These are phyloP conservation scores for Omphalotus guepiniiformis DNA, from an alignment of 768 basidiomycete genomes.

Conservation along the genomic window DNA sequence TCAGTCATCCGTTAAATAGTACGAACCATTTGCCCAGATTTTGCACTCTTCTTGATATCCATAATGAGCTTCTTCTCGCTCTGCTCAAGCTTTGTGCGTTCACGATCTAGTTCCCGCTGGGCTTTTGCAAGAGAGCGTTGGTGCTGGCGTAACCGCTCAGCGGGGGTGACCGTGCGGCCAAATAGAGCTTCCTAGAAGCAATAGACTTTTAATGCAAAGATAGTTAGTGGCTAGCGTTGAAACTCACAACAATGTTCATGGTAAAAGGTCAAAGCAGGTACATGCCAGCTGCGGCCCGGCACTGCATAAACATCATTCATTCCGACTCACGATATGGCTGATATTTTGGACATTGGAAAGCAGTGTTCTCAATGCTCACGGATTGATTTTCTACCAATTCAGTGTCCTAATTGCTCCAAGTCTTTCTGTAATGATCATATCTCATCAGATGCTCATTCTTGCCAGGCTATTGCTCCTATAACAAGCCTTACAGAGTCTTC, in stretches of 20 bases:
- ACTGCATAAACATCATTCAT: neutral
- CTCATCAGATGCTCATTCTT: constrained; percentile 55
- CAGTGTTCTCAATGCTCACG: constrained; percentile 65
- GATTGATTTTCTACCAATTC: constrained; percentile 76
- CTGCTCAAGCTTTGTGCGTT: constrained; percentile 89
- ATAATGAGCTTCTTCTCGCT: constrained; percentile 94
- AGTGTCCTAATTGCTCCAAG: constrained; percentile 49
- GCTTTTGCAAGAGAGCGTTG: constrained; percentile 95
- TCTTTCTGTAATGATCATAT: constrained; percentile 66
- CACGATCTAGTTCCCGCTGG: constrained; percentile 96
- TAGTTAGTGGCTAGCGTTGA: constrained; percentile 8
- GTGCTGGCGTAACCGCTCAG: constrained; percentile 94
- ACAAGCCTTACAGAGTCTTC: neutral
- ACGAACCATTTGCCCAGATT: constrained; percentile 88
- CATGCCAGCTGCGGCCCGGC: neutral
- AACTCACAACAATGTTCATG: constrained; percentile 79
- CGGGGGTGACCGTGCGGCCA: constrained; percentile 90
- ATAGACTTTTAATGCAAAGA: constrained; percentile 9
- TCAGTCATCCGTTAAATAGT: constrained; percentile 4
- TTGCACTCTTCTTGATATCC: constrained; percentile 97
- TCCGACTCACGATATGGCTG: constrained; percentile 13
- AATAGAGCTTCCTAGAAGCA: constrained; percentile 83
- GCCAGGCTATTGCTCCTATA: constrained; percentile 24
- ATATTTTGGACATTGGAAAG: constrained; percentile 53
- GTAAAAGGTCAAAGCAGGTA: constrained; percentile 18